Base-by-base conservation (phyloP, 495 filamentous ascomycete genomes). In the Daldinia bambusicola region DNA sequence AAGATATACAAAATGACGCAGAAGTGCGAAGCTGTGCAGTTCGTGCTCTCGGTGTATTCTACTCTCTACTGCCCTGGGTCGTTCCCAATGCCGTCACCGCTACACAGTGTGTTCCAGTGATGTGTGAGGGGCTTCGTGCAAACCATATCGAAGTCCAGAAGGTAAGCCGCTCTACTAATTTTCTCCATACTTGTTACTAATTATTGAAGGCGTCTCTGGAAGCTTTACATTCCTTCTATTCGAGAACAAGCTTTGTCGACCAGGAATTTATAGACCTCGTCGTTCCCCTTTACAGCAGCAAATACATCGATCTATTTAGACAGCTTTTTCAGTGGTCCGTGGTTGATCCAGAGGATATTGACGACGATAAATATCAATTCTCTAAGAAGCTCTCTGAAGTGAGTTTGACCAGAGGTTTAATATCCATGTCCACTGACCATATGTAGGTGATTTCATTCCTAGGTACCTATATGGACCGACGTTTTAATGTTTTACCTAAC, bases 321-420 rank as follows among this genome's bases (percentile, higher is more conserved):
- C 87, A 88, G 65, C 84, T 97, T 30, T 95, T 91, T 74, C 86
- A 93, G 70, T 97, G 92, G 92, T 92, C 93, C 0, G 79, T 88
- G 6, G 90, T 95, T 63, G 91, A 95, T 58, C 85, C 91, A 7
- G 83, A 90, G 50, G 89, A 95, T 74, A 87, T 94, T 32, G 92
- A 97, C 74, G 93, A 98, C 62, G 91, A 93, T 66, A 95, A 93
- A 76, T 98, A 99, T 76, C 86, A 92, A 37, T 88, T 98, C 70
- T 89, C 91, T 20, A 98, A 98, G 82, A 97, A 94, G 80, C 88
- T 98, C 40, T 93, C 95, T 4, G 95, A 98, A 88, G 93, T 92
- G 83, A 76, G 78, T 66, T 32, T 32, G 10, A 36, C 41, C 60
- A 13, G n/a, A 18, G 48, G 20, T 41, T 20, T 43, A 61, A 1